Percentiles rank a stretch among this genome's conserved stretches.
Evolutionary conservation across 768 basidiomycete species (phyloP).

Genomic region (Rhodotorula graminis): DNA sequence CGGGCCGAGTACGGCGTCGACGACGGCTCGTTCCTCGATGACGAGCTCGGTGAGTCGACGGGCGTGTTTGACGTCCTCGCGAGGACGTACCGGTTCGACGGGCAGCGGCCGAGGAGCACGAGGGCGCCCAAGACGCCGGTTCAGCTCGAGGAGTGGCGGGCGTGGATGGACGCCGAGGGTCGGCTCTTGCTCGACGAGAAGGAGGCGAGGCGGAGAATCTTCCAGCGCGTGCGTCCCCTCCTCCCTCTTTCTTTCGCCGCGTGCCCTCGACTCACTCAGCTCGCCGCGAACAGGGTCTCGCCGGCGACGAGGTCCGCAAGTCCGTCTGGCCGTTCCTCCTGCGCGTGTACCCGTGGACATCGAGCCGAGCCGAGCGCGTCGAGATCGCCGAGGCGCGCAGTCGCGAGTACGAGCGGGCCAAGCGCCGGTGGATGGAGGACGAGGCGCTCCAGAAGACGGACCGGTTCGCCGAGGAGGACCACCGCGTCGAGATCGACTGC

Average conservation of each 20-base stretch:
- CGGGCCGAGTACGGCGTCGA: constrained; percentile 58
- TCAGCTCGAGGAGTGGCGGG: constrained; percentile 64
- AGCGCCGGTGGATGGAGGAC: constrained; percentile 75
- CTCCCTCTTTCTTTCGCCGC: not conserved
- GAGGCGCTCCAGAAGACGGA: constrained; percentile 73
- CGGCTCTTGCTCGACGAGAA: constrained; percentile 50
- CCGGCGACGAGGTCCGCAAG: constrained; percentile 57
- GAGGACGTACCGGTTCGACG: constrained; percentile 54
- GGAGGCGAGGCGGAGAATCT: constrained; percentile 71
- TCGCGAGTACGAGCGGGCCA: constrained; percentile 64
- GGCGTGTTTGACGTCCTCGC: constrained; percentile 77
- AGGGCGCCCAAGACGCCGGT: constrained; percentile 75
- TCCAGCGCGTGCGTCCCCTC: constrained; percentile 54
- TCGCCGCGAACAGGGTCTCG: constrained; percentile 53
- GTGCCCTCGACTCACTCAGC: no score
- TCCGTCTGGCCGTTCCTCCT: constrained; percentile 87
- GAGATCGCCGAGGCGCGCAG: constrained; percentile 58
- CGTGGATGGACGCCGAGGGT: constrained; percentile 59
- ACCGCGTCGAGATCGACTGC: constrained; percentile 76
- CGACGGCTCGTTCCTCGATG: constrained; percentile 53
- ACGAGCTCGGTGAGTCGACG: constrained; percentile 61
- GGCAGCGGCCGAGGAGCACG: constrained; percentile 68
- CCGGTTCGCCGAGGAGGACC: constrained; percentile 71
- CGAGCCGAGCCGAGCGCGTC: constrained; percentile 59
- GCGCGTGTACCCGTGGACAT: constrained; percentile 76